phyloP scores from a whole-genome alignment of 1,284 basidiomycete species.

The Takashimella tepidaria region DNA sequence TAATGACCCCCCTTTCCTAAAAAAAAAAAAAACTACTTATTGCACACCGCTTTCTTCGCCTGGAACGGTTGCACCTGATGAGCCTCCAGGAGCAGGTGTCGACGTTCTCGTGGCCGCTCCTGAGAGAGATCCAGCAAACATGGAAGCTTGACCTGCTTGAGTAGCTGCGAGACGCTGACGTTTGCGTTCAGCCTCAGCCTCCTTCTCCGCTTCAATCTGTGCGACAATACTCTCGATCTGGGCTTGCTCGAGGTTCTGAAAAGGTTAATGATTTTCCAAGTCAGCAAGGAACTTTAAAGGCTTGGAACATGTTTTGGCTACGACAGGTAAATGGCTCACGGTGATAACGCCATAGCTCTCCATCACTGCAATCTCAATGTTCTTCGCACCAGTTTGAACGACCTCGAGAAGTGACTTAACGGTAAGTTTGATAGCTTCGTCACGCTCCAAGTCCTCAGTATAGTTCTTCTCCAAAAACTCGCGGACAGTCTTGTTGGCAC shows the following conservation, averaged over 20 bases:
- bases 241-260: constrained; percentile 70
- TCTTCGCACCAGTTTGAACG: constrained; percentile 98
- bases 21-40: constrained; percentile 25
- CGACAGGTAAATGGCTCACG: too few relatives aligned
- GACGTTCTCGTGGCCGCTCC: constrained; percentile 19
- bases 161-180: constrained; percentile 69
- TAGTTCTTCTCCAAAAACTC: constrained; percentile 99
- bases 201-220: constrained; percentile 92
- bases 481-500: constrained; percentile 95
- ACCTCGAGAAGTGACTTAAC: constrained; percentile 96
- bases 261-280: too few relatives aligned
- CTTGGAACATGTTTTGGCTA: too few relatives aligned
- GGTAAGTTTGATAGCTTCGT: constrained; percentile 89
- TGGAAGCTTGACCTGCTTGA: constrained; percentile 44
- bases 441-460: constrained; percentile 79
- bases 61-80: constrained; percentile 28
- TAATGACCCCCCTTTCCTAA: too few relatives aligned
- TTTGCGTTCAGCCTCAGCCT: constrained; percentile 88
- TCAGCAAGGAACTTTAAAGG: too few relatives aligned
- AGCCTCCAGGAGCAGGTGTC: constrained; percentile 17
- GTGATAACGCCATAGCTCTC: constrained; percentile 86
- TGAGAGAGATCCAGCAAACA: constrained; percentile 32
- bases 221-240: constrained; percentile 87
- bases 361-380: constrained; percentile 97
- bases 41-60: constrained; percentile 41